Evolutionary conservation across 2,329 filamentous ascomycete species (phyloP), one percentile per base, ranked within the genome.

Genomic region (Ophiocordyceps camponoti-saundersi): DNA sequence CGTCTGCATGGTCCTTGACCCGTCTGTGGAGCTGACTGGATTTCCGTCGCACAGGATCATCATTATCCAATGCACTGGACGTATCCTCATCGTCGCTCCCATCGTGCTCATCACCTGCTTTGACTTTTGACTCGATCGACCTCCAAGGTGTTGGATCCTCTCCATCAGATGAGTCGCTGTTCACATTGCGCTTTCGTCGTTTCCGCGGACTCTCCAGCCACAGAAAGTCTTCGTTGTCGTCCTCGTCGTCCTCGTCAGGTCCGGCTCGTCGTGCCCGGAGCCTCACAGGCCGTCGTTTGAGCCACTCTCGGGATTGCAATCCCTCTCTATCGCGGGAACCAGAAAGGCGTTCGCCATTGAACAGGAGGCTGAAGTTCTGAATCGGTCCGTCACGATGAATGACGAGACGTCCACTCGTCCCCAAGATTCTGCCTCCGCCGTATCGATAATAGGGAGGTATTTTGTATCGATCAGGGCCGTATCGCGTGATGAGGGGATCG

Each of bases 401-500:
- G 48, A 73, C 74, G 48, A 81, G 67, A 42, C 71, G 68, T 2
- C 66, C 65, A 1, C 68, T 60, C 0, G 81, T 66, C 0, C 89
- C 90, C 13, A 96, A 61, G 1, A 95, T 67, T 48, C 70, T 72
- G 2, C 87, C 87, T 47, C 69, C 67, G 15, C 87, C 85, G 50
- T 67, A 66, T 6, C 86, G 79, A 50, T 72, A 72, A 58, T 93
- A 95, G 2, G 64, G 56, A 0, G 88, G 87, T 12, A 93, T 65
- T 47, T 73, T 75, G 52, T 83, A 84, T 34, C 76, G 77, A 58
- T 95, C 79, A 39, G 84, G 71, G 26, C 76, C 85, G 59, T 89
- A 95, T 23, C 73, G 73, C 42, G 82, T 61, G 52, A 92, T 87
- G 44, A 87, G 72, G 5, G 72, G 67, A 56, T 96, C 90, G 0